These are phyloP conservation scores for Trichomonascaceae sp. DNA, from an alignment of 1,139 yeast species.

Conservation along the genomic window DNA sequence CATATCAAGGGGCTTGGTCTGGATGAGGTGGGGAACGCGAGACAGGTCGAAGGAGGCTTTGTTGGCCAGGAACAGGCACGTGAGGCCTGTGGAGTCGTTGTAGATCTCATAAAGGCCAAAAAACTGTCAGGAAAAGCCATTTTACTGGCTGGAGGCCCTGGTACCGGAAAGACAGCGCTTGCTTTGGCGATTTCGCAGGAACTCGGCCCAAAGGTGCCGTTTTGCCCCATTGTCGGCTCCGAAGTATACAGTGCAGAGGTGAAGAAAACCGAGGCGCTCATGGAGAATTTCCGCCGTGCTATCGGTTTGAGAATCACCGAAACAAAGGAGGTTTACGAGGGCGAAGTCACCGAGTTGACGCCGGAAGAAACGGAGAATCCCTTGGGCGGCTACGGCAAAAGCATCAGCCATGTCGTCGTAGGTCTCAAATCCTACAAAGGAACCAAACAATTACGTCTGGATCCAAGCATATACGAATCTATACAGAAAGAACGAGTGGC, in stretches of 20 bases:
- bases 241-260: slow-evolving; percentile 96
- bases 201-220: slow-evolving; percentile 96
- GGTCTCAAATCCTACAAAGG: slow-evolving; percentile 96
- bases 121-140: slow-evolving; percentile 97
- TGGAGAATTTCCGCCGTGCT: slow-evolving; percentile 97
- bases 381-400: slow-evolving; percentile 94
- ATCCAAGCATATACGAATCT: slow-evolving; percentile 92
- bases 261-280: slow-evolving; percentile 90
- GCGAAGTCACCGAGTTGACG: slow-evolving; percentile 92
- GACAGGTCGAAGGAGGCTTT: slow-evolving; percentile 84
- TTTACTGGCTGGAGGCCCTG: slow-evolving; percentile 93
- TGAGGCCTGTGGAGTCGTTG: slow-evolving; percentile 95
- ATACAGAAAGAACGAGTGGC: slow-evolving; percentile 93
- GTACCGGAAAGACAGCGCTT: slow-evolving; percentile 95
- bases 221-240: slow-evolving; percentile 94
- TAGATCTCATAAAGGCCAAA: slow-evolving; percentile 86
- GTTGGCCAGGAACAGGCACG: slow-evolving; percentile 94
- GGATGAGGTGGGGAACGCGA: slow-evolving; percentile 85
- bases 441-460: slow-evolving; percentile 83
- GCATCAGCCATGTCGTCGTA: slow-evolving; percentile 87
- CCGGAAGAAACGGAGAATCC: slow-evolving; percentile 98
- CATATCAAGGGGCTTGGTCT: slow-evolving; percentile 94
- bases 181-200: slow-evolving; percentile 96
- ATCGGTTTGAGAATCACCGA: slow-evolving; percentile 94
- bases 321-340: slow-evolving; percentile 96